Percentiles rank a stretch among this genome's conserved stretches.
Conservation (phyloP, 805 yeast species). For the Geotrichum ghanense region DNA sequence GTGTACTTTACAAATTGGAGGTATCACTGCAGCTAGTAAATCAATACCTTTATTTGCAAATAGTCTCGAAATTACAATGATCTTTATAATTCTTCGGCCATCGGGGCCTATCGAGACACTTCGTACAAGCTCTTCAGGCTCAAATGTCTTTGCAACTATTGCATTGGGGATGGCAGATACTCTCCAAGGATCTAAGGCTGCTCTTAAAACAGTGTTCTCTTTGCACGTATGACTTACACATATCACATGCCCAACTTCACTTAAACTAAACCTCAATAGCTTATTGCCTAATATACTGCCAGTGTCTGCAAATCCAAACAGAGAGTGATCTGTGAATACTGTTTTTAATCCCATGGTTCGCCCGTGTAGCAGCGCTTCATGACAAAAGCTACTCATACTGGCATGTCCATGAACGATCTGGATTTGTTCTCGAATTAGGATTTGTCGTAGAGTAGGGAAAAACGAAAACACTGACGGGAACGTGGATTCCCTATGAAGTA, state of each 20-base stretch:
- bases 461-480: constrained; percentile 84
- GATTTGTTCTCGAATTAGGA: constrained; percentile 72
- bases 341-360: constrained; percentile 86
- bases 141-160: constrained; percentile 74
- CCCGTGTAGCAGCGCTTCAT: constrained; percentile 86
- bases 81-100: constrained; percentile 38
- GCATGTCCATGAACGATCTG: constrained; percentile 95
- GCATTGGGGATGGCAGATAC: constrained; percentile 96
- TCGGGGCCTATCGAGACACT: constrained; percentile 2
- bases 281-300: constrained; percentile 81
- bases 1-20: constrained; percentile 57
- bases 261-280: constrained; percentile 66
- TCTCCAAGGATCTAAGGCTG: constrained; percentile 60
- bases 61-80: constrained; percentile 82
- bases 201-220: constrained; percentile 87
- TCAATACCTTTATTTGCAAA: constrained; percentile 98
- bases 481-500: constrained; percentile 72
- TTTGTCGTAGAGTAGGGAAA: constrained; percentile 76
- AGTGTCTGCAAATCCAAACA: constrained; percentile 86
- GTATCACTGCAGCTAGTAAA: constrained; percentile 70
- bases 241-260: constrained; percentile 86
- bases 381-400: constrained; percentile 73
- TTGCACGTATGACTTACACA: constrained; percentile 95
- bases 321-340: constrained; percentile 89
- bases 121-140: constrained; percentile 25